Evolutionary conservation across 2,329 filamentous ascomycete species (phyloP), one percentile per base, ranked within the genome.

Genomic region (Rhynchosporium agropyri): DNA sequence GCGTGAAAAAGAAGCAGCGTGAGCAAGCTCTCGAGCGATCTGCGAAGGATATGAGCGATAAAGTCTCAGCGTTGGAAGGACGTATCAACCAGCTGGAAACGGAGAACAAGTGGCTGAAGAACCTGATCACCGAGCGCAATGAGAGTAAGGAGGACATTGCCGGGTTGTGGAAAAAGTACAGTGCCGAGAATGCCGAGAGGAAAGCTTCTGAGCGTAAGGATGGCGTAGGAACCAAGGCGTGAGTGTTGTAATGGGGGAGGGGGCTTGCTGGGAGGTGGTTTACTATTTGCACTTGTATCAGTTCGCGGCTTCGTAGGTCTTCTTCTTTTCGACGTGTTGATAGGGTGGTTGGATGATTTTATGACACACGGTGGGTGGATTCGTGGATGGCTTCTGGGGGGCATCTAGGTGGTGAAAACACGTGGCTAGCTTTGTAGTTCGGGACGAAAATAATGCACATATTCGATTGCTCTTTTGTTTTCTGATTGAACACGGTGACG

Each of bases 1-100:
- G 92, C 64, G 87, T 95, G 75, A 96, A 96, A 86, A 96, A 96
- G 88, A 96, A 96, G 85, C 91, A 95, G 79, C 89, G 92, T 57
- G 92, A 96, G 80, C 90, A 93, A 76, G 89, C 90, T 8, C 85
- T 96, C 58, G 91, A 94, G 77, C 87, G 86, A 72, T 89, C 86
- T 3, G 88, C 91, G 71, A 92, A 92, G 77, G 92, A 96, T 69
- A 90, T 94, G 78, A 85, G 85, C 33, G 90, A 95, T 51, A 92
- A 92, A 78, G 89, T 93, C 58, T 81, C 84, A 20, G 80, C 81
- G 20, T 82, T 96, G 6, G 90, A 96, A 77, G 83, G 83, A 71
- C 86, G 86, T 63, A 88, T 95, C 60, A 83, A 84, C 63, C 88
- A 92, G 72, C 83, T 94, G n/a, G 89, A 92, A 79, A 89, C 88